Base-by-base conservation (phyloP, 1,284 basidiomycete genomes). In the Gastroboletus turbinatus region DNA sequence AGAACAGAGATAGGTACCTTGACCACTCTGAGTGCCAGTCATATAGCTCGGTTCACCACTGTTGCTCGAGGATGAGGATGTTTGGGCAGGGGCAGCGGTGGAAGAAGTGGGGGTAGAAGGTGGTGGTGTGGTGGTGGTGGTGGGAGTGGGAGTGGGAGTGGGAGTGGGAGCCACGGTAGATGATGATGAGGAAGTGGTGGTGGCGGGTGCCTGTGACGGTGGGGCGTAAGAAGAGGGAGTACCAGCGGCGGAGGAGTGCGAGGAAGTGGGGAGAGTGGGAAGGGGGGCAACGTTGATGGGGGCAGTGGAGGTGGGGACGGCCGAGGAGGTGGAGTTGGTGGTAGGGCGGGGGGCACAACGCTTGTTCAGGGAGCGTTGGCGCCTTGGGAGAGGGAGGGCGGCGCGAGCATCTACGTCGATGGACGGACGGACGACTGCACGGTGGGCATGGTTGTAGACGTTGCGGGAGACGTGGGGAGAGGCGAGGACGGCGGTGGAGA, bases 1-100 rank as follows among this genome's bases (percentile, higher is more conserved):
- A 43, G 44, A 14, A 48, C 14, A 39, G 35, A 49, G 19, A 52
- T 14, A 61, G 56, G 32, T 60, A 80, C 82, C 84, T 60, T 85
- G 67, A 23, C 86, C 86, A 4, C 58, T 62, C 59, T 85, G 79
- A 3, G 70, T 76, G 30, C 81, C 82, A 21, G 46, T 55, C 67
- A 84, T 59, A 67, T 72, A 83, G 61, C 60, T 59, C 8, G 60
- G 57, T 7, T 46, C 51, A 25, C 50, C 16, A n/a, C 44, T 53
- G 49, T 11, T 27, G 38, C 55, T 35, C 5, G 61, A 60, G 38
- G 63, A 32, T 19, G 63, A 8, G 29, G 62, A 35, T 11, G 63
- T 56, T 23, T 55, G 57, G 4, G 66, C 58, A 32, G 64, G 63
- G 6, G 69, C 25, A 23, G 62, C 21, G 3, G 64, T 16, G 8